Base-by-base conservation (phyloP, 352 stramenopile genomes). In the Globisporangium carolinianum region DNA sequence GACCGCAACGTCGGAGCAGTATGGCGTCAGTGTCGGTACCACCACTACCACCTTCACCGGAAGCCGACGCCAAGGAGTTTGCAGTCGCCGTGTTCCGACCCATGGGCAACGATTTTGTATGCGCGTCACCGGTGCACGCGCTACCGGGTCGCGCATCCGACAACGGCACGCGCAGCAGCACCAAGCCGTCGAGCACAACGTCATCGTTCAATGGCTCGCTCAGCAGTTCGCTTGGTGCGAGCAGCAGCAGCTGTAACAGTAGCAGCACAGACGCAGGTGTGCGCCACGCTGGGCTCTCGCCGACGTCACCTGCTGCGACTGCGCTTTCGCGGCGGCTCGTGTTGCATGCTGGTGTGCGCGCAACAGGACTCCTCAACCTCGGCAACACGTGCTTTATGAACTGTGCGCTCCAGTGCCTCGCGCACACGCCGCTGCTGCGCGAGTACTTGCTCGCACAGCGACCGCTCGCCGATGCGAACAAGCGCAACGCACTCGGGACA, bases 371-470 rank as follows among this genome's bases (percentile, higher is more conserved):
- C 9, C 55, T 87, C 14, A 95, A 95, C 55, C 73, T 95, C 66
- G 86, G 86, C 47, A 95, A 95, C 59, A 94, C 86, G 4, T 95
- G 86, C 66, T 95, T 94, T 49, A 87, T 95, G 71, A 95, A 94
- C 67, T 89, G 79, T 24, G 85, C 85, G 36, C 65, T 95, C 11
- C 86, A 95, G 62, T 99, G 97, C 60, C 78, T 99, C 32, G 82
- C 80, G 12, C 90, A 99, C 68, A 98, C 96, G 3, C 82, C 89
- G 15, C 71, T 98, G 35, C 78, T 99, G 36, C 79, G 89, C 10
- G 82, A 97, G 55, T 99, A 98, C 63, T 98, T 99, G 68, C 62
- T 98, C 3, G 94, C 79, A 10, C 87, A 94, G 35, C 76, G 89
- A 42, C 98, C 89, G 47, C 55, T 91, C 55, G 66, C 69, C 17